phyloP scores from a whole-genome alignment of 192 early-diverging fungal species.

The Pilaira anomala region DNA sequence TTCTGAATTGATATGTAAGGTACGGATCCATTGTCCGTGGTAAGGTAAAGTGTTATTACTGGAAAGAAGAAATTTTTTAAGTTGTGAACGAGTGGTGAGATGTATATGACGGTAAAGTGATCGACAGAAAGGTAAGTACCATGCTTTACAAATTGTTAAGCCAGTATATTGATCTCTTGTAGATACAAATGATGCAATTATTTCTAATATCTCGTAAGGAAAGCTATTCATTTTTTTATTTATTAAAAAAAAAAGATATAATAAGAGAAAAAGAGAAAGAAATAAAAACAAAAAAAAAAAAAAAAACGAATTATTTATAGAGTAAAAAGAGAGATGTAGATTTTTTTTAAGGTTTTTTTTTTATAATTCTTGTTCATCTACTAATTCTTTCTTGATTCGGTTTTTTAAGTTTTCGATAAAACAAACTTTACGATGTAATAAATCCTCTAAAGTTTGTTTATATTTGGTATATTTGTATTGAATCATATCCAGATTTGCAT shows the following conservation, averaged over 20 bases:
- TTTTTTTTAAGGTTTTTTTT: no score
- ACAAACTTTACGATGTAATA: slow-evolving; percentile 21
- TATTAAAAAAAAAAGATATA: no score
- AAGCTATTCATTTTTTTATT: no score
- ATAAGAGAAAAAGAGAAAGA: no score
- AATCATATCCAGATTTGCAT: neutral
- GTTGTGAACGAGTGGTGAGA: neutral
- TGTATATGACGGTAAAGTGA: slow-evolving; percentile 5
- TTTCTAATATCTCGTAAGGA: no score
- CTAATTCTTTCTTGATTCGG: slow-evolving; percentile 15
- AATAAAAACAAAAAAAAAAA: no score
- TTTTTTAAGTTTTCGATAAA: slow-evolving; percentile 21
- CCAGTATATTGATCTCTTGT: neutral
- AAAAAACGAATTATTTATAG: no score
- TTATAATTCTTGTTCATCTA: slow-evolving; percentile 13
- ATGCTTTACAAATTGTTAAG: neutral
- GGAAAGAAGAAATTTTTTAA: slow-evolving; percentile 5
- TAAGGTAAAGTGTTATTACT: no score
- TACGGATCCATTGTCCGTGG: neutral
- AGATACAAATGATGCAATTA: neutral
- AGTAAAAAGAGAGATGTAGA: no score
- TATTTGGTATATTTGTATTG: slow-evolving; percentile 14
- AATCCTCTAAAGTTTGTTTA: slow-evolving; percentile 18
- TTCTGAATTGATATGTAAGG: neutral
- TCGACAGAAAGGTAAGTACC: neutral